Conservation (phyloP, 768 basidiomycete species). For the Hygrocybe coccinea region DNA sequence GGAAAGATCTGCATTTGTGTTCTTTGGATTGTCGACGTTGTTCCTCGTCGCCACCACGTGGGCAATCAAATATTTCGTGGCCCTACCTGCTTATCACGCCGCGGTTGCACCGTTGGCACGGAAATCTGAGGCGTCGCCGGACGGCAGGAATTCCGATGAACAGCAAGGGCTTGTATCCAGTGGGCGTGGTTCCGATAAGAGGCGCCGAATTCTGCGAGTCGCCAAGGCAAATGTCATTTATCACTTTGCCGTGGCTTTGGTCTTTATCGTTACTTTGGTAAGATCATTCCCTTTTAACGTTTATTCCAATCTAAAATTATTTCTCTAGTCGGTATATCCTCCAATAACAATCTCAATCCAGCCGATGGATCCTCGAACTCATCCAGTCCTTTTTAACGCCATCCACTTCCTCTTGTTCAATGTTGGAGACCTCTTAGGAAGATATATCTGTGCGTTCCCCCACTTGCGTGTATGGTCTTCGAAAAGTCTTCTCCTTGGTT, state of each 20-base stretch:
- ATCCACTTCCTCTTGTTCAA: constrained; percentile 77
- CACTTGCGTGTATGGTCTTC: constrained; percentile 65
- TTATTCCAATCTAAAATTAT: background rate
- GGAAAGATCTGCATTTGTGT: constrained; percentile 64
- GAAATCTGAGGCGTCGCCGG: constrained; percentile 16
- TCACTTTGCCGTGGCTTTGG: constrained; percentile 69
- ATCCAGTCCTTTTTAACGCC: constrained; percentile 79
- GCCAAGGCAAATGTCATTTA: constrained; percentile 62
- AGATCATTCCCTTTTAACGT: constrained; percentile 21
- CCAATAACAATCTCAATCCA: constrained; percentile 75
- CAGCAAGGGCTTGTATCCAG: constrained; percentile 36
- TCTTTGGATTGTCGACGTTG: constrained; percentile 65
- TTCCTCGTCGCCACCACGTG: constrained; percentile 55
- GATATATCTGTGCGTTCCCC: constrained; percentile 64
- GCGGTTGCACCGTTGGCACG: constrained; percentile 45
- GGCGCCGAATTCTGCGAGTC: constrained; percentile 45
- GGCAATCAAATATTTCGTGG: constrained; percentile 54
- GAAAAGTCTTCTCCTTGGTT: constrained; percentile 54
- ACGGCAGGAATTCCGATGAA: constrained; percentile 26
- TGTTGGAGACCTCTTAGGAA: constrained; percentile 64
- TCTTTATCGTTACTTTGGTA: constrained; percentile 78
- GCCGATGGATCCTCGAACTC: constrained; percentile 58
- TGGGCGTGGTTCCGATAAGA: constrained; percentile 30
- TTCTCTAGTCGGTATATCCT: constrained; percentile 73
- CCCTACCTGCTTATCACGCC: constrained; percentile 53